phyloP scores from a whole-genome alignment of 2,329 filamentous ascomycete species.

The Scopulariopsis brevicaulis region DNA sequence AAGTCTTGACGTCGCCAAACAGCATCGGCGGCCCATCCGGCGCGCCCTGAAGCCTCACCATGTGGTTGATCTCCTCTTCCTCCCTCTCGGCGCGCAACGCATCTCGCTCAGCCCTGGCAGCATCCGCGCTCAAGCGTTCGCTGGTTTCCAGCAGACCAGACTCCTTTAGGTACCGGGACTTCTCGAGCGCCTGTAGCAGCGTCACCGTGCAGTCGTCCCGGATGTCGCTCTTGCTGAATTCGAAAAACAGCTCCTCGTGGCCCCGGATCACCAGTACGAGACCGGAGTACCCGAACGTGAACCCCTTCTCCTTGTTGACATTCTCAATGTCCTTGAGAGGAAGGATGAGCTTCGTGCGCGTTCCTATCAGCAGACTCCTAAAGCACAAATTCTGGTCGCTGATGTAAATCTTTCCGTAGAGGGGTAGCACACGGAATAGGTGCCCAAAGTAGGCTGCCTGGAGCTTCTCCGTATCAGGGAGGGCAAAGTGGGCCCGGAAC shows the following conservation, averaged over 20 bases:
- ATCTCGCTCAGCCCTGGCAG: slow-evolving; percentile 70
- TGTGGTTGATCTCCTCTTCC: slow-evolving; percentile 26
- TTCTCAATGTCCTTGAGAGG: slow-evolving; percentile 88
- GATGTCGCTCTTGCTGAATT: slow-evolving; percentile 66
- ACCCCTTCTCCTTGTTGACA: slow-evolving; percentile 89
- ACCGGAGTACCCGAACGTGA: slow-evolving; percentile 81
- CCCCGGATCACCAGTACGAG: slow-evolving; percentile 87
- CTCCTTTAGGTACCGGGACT: slow-evolving; percentile 57
- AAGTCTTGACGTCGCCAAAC: slow-evolving; percentile 82
- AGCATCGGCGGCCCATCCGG: slow-evolving; percentile 60
- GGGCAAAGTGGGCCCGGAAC: slow-evolving; percentile 80
- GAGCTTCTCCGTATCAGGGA: slow-evolving; percentile 74
- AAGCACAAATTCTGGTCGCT: slow-evolving; percentile 85
- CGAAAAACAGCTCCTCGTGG: slow-evolving; percentile 93
- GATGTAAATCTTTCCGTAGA: slow-evolving; percentile 96
- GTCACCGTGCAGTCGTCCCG: slow-evolving; percentile 86
- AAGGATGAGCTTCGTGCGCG: slow-evolving; percentile 82
- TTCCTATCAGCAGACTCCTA: slow-evolving; percentile 79
- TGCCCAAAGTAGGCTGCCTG: slow-evolving; percentile 88
- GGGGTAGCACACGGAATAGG: slow-evolving; percentile 75
- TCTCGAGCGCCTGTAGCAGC: slow-evolving; percentile 65
- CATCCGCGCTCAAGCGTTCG: slow-evolving; percentile 59
- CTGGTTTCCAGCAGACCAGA: slow-evolving; percentile 56
- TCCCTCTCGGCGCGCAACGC: slow-evolving; percentile 48
- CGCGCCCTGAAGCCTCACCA: slow-evolving; percentile 15